Evolutionary conservation across 2,329 filamentous ascomycete genomes (phyloP).

Genomic region (Hymenoscyphus fructigenus): DNA sequence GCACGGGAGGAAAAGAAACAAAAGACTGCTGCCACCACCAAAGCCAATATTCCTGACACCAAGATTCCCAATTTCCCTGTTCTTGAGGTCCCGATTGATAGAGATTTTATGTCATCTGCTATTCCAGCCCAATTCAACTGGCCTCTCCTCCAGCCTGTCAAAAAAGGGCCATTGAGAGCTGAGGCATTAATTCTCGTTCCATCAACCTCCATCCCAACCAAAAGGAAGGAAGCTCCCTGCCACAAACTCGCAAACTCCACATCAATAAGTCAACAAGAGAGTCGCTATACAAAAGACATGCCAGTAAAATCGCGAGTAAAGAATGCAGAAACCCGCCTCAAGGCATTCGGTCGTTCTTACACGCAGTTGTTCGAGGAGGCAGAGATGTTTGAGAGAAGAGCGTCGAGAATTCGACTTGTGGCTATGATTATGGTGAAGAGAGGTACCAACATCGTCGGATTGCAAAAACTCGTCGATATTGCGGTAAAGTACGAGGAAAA

Average conservation of each 20-base stretch:
- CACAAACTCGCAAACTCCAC: not conserved
- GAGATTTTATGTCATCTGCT: not conserved
- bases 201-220: not conserved
- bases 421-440: not conserved
- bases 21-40: no score
- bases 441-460: not conserved
- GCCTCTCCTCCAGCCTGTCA: not conserved
- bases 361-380: not conserved
- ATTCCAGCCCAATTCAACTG: not conserved
- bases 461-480: not conserved
- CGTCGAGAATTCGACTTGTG: not conserved
- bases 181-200: not conserved
- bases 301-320: not conserved
- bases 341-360: not conserved
- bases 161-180: not conserved
- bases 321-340: not conserved
- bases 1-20: no score
- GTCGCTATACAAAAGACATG: not conserved
- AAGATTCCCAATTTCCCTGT: no score
- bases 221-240: not conserved
- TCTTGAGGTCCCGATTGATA: not conserved
- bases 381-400: not conserved
- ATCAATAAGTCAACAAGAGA: not conserved
- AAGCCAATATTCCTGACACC: no score
- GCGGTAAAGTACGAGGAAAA: not conserved